Evolutionary conservation across 2,329 filamentous ascomycete genomes (phyloP).

Genomic region (Curvularia sp.): DNA sequence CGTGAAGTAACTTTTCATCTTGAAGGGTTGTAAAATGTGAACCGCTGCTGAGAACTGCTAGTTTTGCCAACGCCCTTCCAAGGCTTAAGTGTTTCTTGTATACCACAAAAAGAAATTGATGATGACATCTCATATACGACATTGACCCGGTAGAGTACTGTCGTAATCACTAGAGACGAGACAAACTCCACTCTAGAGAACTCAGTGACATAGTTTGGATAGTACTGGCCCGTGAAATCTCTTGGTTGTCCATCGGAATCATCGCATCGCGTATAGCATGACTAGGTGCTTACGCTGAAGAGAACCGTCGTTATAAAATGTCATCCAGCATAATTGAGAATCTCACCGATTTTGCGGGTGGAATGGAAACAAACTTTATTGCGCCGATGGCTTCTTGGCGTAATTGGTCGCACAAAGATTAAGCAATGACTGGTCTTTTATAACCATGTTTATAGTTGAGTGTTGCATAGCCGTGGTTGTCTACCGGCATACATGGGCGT

Average conservation of each 20-base stretch:
- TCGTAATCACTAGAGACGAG: neutral
- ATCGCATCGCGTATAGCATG: neutral
- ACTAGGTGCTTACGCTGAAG: neutral
- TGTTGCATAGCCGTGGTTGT: conserved; percentile 2
- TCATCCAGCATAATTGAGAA: neutral
- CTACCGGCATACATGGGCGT: conserved; percentile 4
- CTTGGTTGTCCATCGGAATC: neutral
- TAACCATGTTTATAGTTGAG: conserved; percentile 1
- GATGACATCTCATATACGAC: neutral
- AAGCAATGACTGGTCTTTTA: conserved; percentile 8
- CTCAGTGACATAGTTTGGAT: neutral
- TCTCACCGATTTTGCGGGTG: neutral
- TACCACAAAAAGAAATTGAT: neutral
- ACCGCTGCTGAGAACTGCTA: conserved; percentile 1
- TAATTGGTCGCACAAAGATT: conserved; percentile 7
- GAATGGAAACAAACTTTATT: neutral
- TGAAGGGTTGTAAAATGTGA: conserved; percentile 2
- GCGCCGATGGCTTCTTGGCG: neutral
- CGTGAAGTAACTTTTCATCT: conserved; percentile 8
- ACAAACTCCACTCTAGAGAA: neutral
- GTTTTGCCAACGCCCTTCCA: conserved; percentile 2
- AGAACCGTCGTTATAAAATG: neutral
- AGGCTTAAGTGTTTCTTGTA: conserved; percentile 8
- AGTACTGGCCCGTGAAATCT: neutral
- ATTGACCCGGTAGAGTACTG: conserved; percentile 3